Evolutionary conservation across 768 basidiomycete genomes (phyloP), one percentile per base, ranked within the genome.

Genomic region (Pisolithus marmoratus): DNA sequence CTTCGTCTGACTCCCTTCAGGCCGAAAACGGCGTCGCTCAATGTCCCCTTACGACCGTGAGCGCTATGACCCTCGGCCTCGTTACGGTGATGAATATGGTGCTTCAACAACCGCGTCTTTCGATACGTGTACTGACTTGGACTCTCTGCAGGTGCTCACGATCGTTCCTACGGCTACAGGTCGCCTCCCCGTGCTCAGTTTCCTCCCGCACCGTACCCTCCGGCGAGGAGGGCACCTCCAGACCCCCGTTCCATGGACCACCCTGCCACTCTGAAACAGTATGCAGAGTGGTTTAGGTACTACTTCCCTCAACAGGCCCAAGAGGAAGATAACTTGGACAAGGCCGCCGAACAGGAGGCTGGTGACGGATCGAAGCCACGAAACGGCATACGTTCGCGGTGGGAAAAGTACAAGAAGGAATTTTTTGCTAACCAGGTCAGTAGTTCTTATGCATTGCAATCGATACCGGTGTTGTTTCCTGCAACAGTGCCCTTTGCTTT

Each of bases 371-470:
- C 83, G 24, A 90, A 88, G 66, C 89, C 90, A 40, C 82, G 89
- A 38, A 88, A 89, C 57, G 89, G 88, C 49, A 91, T 91, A 70
- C 84, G 82, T 68, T 68, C 79, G 54, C 82, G 83, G 46, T 96
- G 93, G 85, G 92, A 95, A 69, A 90, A 90, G 63, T 95, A 96
- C 67, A 91, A 93, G 72, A 94, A 93, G 70, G 86, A 89, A 48
- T 94, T 94, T 65, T 76, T 84, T 50, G 85, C 84, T 43, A 80
- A 80, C 53, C 94, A 96, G 85, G 94, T 94, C 63, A 74, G 86
- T 76, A 61, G 58, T 56, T 50, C 55, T 58, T 61, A n/a, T 54
- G 49, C 40, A 8, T 49, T 51, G 44, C 38, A 46, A 38, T 31
- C 48, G 49, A 41, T 59, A 44, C 50, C 46, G 48, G 46, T 60